Base-by-base conservation (phyloP, 805 yeast species). In the Dipodascus albidus region DNA sequence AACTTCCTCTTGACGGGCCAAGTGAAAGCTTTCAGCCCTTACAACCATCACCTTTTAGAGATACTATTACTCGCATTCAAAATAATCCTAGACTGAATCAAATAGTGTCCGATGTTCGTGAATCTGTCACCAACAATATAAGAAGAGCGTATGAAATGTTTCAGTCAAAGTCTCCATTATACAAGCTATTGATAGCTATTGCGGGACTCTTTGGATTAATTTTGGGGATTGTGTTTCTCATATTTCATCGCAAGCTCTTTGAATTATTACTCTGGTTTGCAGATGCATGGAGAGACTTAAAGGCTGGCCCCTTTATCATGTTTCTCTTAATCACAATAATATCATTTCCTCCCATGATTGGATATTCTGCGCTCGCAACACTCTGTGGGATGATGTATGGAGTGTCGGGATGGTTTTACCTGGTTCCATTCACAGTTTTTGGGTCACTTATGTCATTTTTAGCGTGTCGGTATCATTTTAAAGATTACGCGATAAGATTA, bases 271-370 rank as follows among this genome's bases (percentile, higher is more conserved):
- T 64, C 19, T 59, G 54, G n/a, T 55, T 64, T 20, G 59, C 71
- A 3, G 57, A 58, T n/a, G 51, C 55, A 47, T 69, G 68, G 62
- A 58, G 63, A 20, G 58, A 58, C 33, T 58, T 67, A 53, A 62
- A 60, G 21, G 64, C 64, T 19, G 72, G 73, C 47, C 64, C 69
- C 58, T 54, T 69, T 2, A 55, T 71, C 2, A 58, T 90, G 54
- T 76, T 47, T 20, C 6, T n/a, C 2, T 65, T 83, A 49, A 67
- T 89, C 2, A 77, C 83, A 58, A 23, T 75, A 1, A 89, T 90
- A 2, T 81, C 93, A 0, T 90, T 91, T 71, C 98, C 99, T 1
- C 99, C 98, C 1, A 58, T 91, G 59, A 67, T 88, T 33, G 99
- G 99, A 1, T 90, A 83, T 68, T 77, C 91, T 2, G 74, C 83